Evolutionary conservation across 1,139 yeast species (phyloP), one percentile per base, ranked within the genome.

Genomic region (Geotrichum histeridarum): DNA sequence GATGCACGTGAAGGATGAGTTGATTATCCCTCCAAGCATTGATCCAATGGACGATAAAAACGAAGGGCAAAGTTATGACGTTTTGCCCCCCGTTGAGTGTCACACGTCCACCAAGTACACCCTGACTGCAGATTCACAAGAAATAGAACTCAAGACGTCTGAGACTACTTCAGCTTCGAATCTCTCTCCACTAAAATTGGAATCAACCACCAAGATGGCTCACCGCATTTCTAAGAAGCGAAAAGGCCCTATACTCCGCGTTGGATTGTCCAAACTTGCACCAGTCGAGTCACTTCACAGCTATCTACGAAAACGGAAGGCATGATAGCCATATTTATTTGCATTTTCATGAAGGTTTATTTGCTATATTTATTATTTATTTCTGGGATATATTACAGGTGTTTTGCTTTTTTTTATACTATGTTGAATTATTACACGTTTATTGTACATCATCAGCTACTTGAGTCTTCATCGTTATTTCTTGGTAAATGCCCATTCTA

Each of bases 401-500:
- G 15, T 35, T 45, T 11, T 42, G 11, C 14, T 42, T 42, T 27
- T 42, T 9, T 22, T 42, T 42, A 27, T 27, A 22, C 27, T 42
- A 22, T 11, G 31, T 30, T 27, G 18, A 32, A 36, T 35, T 30
- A 45, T 27, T 14, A 38, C 17, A 38, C 22, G 18, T 30, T 12
- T 18, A 4, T 17, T 32, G 14, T 15, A 30, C 22, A 33, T 17
- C 6, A 5, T 41, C 38, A 35, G 14, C 31, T 17, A 18, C 14
- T 32, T 6, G 14, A 32, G 17, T 33, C 36, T 48, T 6, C 15
- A 31, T 27, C 17, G 14, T 39, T 44, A 53, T 51, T 55, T 55
- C 56, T 64, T 66, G 27, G 58, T 60, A 53, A 83, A 69, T 9
- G 74, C 77, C 87, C 95, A 90, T 53, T 73, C 67, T 17, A 83